Evolutionary conservation across 805 yeast genomes (phyloP).

Genomic region (Candida ascalaphidarum): DNA sequence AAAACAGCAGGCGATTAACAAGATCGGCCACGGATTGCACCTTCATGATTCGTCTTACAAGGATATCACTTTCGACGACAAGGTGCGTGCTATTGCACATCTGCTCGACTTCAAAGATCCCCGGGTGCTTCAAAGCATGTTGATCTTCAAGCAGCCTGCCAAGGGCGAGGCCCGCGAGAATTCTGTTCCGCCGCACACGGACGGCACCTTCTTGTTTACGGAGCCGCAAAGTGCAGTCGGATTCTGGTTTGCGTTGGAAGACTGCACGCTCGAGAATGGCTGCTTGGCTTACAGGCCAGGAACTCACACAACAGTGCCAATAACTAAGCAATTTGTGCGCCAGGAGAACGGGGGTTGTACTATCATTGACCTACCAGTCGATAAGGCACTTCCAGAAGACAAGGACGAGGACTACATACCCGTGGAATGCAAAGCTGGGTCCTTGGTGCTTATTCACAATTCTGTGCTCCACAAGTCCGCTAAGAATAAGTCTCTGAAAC

Average conservation of each 20-base stretch:
- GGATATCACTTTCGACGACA: slow-evolving; percentile 40
- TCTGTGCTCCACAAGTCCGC: slow-evolving; percentile 67
- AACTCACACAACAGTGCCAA: slow-evolving; percentile 49
- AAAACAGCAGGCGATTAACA: slow-evolving; percentile 54
- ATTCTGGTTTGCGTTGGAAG: slow-evolving; percentile 76
- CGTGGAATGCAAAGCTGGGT: slow-evolving; percentile 64
- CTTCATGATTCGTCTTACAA: slow-evolving; percentile 42
- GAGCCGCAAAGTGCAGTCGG: slow-evolving; percentile 67
- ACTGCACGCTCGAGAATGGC: slow-evolving; percentile 60
- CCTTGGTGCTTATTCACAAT: slow-evolving; percentile 63
- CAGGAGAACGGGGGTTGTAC: slow-evolving; percentile 48
- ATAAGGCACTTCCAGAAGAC: slow-evolving; percentile 8
- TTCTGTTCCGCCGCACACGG: slow-evolving; percentile 73
- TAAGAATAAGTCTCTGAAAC: slow-evolving; percentile 41
- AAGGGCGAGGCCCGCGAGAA: slow-evolving; percentile 23
- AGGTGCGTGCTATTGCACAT: slow-evolving; percentile 42
- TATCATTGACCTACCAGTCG: slow-evolving; percentile 37
- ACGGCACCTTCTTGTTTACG: slow-evolving; percentile 65
- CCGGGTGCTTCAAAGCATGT: slow-evolving; percentile 68
- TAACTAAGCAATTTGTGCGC: slow-evolving; percentile 57
- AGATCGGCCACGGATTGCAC: slow-evolving; percentile 75
- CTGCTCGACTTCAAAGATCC: slow-evolving; percentile 54
- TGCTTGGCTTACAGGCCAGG: slow-evolving; percentile 66
- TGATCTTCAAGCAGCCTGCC: slow-evolving; percentile 66
- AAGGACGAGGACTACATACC: slow-evolving; percentile 35